These are phyloP conservation scores for Tillandsia fasciculata DNA, from an alignment of 176 grass and related monocot species.

Conservation along the genomic window DNA sequence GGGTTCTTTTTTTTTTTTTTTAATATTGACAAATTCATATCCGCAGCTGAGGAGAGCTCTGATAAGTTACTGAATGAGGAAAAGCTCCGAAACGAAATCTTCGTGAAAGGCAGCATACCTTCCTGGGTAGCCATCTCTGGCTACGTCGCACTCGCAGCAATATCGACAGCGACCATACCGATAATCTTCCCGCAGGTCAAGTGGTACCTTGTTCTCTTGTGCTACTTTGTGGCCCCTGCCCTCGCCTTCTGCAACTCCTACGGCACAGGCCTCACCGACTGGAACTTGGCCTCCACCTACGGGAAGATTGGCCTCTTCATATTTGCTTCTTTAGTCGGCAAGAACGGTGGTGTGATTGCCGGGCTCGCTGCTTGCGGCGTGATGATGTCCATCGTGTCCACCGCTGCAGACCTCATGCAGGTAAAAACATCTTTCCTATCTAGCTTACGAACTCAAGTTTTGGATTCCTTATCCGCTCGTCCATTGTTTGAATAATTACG, in stretches of 20 bases:
- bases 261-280: slow-evolving; percentile 71
- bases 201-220: slow-evolving; percentile 64
- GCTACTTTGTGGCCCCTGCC: slow-evolving; percentile 58
- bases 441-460: too few relatives aligned
- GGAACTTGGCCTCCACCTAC: slow-evolving; percentile 68
- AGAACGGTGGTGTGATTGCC: slow-evolving; percentile 61
- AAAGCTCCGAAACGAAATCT: slow-evolving; percentile 40
- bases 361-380: slow-evolving; percentile 75
- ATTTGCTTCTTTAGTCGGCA: slow-evolving; percentile 59
- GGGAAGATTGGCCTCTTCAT: slow-evolving; percentile 78
- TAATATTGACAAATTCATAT: background rate
- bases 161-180: slow-evolving; percentile 65
- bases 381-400: slow-evolving; percentile 82
- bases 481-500: too few relatives aligned
- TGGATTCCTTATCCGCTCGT: too few relatives aligned
- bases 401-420: slow-evolving; percentile 86
- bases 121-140: slow-evolving; percentile 59
- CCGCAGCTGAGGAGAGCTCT: slow-evolving; percentile 39
- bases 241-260: slow-evolving; percentile 93
- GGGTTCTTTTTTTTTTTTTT: too few relatives aligned
- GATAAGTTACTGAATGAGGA: slow-evolving; percentile 35
- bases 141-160: slow-evolving; percentile 52
- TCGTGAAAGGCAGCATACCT: slow-evolving; percentile 62
- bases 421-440: too few relatives aligned
- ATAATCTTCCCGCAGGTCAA: slow-evolving; percentile 73